Percentiles rank a stretch among this genome's conserved stretches.
Evolutionary conservation across 192 early-diverging fungal species (phyloP).

Genomic region (Martensiomyces pterosporus): DNA sequence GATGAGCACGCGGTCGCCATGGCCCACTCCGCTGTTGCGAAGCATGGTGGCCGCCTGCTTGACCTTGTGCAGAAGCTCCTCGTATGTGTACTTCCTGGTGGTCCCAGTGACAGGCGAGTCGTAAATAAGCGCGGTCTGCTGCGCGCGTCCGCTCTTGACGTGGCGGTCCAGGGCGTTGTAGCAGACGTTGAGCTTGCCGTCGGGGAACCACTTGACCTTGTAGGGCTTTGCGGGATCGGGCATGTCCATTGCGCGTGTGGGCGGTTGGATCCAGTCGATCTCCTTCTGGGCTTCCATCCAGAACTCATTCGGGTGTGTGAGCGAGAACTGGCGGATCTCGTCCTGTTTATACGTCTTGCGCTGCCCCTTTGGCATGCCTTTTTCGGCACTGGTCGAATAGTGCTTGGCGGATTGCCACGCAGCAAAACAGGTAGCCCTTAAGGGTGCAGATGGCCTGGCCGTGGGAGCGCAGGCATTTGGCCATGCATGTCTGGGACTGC

Average conservation of each 20-base stretch:
- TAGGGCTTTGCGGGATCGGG: background rate
- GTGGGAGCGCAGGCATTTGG: too few species aligned
- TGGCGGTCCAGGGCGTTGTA: slow-evolving; percentile 70
- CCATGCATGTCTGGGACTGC: too few species aligned
- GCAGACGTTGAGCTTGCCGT: slow-evolving; percentile 62
- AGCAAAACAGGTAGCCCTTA: too few species aligned
- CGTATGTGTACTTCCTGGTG: slow-evolving; percentile 44
- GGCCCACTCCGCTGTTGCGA: slow-evolving; percentile 47
- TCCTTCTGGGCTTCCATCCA: slow-evolving; percentile 19
- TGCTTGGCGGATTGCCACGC: too few species aligned
- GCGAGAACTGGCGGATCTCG: slow-evolving; percentile 9
- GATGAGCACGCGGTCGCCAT: slow-evolving; percentile 64
- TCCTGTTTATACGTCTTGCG: slow-evolving; percentile 15
- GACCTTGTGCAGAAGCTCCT: slow-evolving; percentile 56
- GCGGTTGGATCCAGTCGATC: slow-evolving; percentile 3
- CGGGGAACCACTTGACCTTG: slow-evolving; percentile 54
- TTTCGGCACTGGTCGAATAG: too few species aligned
- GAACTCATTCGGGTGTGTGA: slow-evolving; percentile 12
- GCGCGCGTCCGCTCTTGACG: slow-evolving; percentile 44
- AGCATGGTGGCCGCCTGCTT: slow-evolving; percentile 55
- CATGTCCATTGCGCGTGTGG: background rate
- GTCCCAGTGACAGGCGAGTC: slow-evolving; percentile 56
- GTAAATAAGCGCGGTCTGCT: slow-evolving; percentile 59
- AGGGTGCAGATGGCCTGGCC: too few species aligned
- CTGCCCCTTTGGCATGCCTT: too few species aligned